phyloP scores from a whole-genome alignment of 1,284 basidiomycete genomes.

The Trichosporon sp. region DNA sequence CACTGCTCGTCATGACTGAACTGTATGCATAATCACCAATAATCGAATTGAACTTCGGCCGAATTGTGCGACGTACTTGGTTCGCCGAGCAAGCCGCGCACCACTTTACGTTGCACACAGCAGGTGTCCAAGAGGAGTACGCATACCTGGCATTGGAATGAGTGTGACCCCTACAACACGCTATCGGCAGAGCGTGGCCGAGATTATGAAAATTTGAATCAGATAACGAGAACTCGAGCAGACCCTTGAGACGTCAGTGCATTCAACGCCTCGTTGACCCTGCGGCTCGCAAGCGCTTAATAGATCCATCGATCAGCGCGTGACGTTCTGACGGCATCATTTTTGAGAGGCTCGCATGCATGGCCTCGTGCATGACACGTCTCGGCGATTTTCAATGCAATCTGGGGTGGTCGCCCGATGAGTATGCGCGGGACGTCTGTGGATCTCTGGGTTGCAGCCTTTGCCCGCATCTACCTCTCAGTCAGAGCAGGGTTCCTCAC shows the following conservation, averaged over 20 bases:
- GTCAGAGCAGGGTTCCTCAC: too few species aligned
- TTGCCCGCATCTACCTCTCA: neutral
- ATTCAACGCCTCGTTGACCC: neutral
- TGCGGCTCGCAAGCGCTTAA: neutral
- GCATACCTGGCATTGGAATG: neutral
- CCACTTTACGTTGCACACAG: neutral
- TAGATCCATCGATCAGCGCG: neutral
- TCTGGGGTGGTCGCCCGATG: neutral
- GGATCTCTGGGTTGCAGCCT: too few species aligned
- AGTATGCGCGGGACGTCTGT: too few species aligned
- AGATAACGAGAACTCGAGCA: neutral
- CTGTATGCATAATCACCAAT: neutral
- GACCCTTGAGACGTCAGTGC: neutral
- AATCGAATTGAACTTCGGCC: neutral
- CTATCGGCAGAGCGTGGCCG: neutral
- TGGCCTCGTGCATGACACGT: neutral
- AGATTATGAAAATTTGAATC: neutral
- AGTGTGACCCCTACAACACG: neutral
- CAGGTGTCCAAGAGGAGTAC: neutral
- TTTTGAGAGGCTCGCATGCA: neutral
- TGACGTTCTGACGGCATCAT: neutral
- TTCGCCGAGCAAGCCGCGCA: neutral
- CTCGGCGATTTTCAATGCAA: neutral
- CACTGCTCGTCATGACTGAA: neutral
- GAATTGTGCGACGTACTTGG: too few species aligned